Base-by-base conservation (phyloP, 352 stramenopile species). In the Pythium apleroticum region DNA sequence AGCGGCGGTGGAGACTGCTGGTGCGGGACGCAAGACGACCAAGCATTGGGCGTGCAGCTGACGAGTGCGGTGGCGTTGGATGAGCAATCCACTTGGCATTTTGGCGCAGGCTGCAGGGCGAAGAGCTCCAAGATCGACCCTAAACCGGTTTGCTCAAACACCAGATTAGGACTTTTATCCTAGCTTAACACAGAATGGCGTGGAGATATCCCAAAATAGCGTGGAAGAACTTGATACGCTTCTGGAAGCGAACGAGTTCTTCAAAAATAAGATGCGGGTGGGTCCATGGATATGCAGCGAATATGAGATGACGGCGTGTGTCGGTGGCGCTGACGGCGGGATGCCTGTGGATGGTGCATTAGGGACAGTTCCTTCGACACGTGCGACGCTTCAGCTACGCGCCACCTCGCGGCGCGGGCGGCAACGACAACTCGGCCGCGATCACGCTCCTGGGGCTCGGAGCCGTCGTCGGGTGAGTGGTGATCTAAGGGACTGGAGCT, bases 361-460 rank as follows among this genome's bases (percentile, higher is more conserved):
- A 76, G 57, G 50, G 75, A 17, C 74, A 58, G 9, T 28, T 63
- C n/a, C 33, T 72, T 33, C 71, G 73, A 43, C 65, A 77, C 20
- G 60, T 76, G 28, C 80, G 81, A 17, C 81, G 74, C 57, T 79
- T 91, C 56, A 91, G 81, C 70, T 91, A 91, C 55, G 61, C 80
- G 30, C 75, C 85, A n/a, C 83, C 80, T 19, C 79, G 78, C 49
- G 80, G 81, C 20, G 72, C 79, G 3, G 86, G 78, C 28, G 71
- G 71, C 30, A 79, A 80, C 56, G 87, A 94, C 72, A 94, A 91
- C 65, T 92, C 87, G 62, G 89, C 80, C 22, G 88, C 90, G 60
- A 86, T 94, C 63, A 89, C 82, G n/a, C 65, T 95, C 48, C 59
- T 95, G 20, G 80, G 75, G 19, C 74, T 94, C 24, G 76, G 70